Evolutionary conservation across 2,329 filamentous ascomycete species (phyloP), one percentile per base, ranked within the genome.

Genomic region (Diaporthe australafricana): DNA sequence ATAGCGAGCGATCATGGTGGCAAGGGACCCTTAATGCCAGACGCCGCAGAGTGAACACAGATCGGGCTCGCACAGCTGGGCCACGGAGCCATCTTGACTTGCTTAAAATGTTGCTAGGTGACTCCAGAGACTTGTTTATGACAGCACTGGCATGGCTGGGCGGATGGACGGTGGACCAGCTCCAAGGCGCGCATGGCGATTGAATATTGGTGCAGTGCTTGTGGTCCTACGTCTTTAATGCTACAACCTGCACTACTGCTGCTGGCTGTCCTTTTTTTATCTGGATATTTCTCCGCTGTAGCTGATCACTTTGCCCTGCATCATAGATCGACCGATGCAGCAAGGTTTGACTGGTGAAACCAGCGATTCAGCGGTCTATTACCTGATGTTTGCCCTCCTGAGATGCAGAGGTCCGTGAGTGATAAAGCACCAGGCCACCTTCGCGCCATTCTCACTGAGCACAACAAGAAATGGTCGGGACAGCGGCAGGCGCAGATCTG

Each of bases 321-420:
- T 47, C 57, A 63, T 63, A 22, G 42, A 47, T 35, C 57, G 42
- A 47, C 57, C 27, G 57, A 48, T 35, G 57, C 20, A 63, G 57
- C 27, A 63, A 48, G 42, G 57, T 48, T 63, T 47, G 7, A 63
- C 42, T 63, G 45, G 27, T 63, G 57, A 63, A 63, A 48, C 57
- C 57, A 35, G 40, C 57, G 57, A 48, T 32, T 63, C 40, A 63
- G 57, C 57, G 25, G 30, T 63, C 20, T 48, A 63, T 22, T 32
- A 38, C 57, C 7, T 32, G 27, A 17, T 25, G 30, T 47, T 27
- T 48, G 42, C 42, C 17, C 40, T 63, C 40, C 25, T 63, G 42
- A 48, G 27, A 25, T 32, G 27, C 14, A 48, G 40, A 63, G 57
- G 57, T 63, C 57, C 57, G 57, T 47, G 57, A 32, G 57, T 63